Conservation (phyloP, 23 red algal genomes). For the Gracilaria gracilis region DNA sequence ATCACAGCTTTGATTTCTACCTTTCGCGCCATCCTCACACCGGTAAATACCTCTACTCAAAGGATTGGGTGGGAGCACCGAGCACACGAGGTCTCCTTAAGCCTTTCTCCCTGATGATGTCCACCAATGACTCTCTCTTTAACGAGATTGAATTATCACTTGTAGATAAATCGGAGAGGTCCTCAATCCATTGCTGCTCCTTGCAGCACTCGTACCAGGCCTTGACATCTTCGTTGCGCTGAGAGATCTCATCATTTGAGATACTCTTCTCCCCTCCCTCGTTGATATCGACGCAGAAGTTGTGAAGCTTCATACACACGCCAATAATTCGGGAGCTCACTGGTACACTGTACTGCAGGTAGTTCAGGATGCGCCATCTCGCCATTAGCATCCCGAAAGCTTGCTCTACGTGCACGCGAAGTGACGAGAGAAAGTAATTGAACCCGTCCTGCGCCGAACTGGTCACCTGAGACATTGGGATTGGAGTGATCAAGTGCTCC, state of each 20-base stretch:
- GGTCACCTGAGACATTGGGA: background rate
- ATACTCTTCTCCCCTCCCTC: background rate
- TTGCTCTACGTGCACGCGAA: slow-evolving; percentile 19
- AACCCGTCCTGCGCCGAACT: slow-evolving; percentile 26
- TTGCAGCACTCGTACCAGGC: background rate
- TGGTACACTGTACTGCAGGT: background rate
- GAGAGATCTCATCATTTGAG: background rate
- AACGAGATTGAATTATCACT: background rate
- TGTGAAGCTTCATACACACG: slow-evolving; percentile 3
- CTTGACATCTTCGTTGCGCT: slow-evolving; percentile 25
- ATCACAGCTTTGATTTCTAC: no score
- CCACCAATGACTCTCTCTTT: slow-evolving; percentile 9
- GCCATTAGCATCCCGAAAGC: slow-evolving; percentile 16
- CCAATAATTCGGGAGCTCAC: background rate
- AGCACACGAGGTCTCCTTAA: slow-evolving; percentile 13
- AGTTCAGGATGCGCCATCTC: slow-evolving; percentile 29
- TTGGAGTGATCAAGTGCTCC: slow-evolving; percentile 30
- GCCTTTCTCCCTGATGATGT: slow-evolving; percentile 9
- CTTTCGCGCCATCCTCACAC: no score
- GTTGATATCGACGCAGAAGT: background rate
- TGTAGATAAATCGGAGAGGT: background rate
- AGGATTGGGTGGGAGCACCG: background rate
- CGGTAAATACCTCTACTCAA: no score
- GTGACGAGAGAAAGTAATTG: slow-evolving; percentile 15
- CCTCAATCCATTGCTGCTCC: background rate